phyloP scores from a whole-genome alignment of 1,284 basidiomycete species.

The Neotropicomus parvogracilis region DNA sequence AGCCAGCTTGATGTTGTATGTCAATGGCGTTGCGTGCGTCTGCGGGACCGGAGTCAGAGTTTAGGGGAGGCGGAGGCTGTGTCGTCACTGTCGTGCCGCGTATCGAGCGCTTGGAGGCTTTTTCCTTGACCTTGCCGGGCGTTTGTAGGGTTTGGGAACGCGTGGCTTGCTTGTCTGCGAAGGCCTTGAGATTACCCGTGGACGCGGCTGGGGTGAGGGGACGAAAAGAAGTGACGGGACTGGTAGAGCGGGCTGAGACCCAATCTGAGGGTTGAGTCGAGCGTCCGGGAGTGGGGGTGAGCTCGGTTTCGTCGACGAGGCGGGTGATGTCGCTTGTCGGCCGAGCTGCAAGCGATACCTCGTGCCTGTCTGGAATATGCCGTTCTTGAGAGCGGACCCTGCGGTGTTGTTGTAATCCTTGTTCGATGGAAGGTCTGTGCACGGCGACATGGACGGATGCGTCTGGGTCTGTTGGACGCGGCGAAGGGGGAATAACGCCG shows the following conservation, averaged over 20 bases:
- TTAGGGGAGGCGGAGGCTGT: conserved; percentile 32
- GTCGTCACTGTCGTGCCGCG: conserved; percentile 21
- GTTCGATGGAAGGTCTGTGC: conserved; percentile 19
- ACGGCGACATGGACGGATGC: conserved; percentile 3
- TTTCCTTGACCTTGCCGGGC: conserved; percentile 12
- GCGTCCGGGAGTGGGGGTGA: conserved; percentile 28
- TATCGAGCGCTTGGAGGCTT: conserved; percentile 28
- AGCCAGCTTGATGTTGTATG: conserved; percentile 16
- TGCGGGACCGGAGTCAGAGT: conserved; percentile 13
- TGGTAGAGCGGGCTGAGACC: conserved; percentile 20
- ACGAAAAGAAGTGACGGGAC: conserved; percentile 19
- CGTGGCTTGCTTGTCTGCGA: conserved; percentile 22
- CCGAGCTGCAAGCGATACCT: conserved; percentile 35
- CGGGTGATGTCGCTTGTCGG: conserved; percentile 21
- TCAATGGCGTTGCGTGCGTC: conserved; percentile 14
- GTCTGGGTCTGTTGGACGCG: conserved; percentile 21
- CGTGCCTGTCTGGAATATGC: conserved; percentile 30
- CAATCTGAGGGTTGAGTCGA: conserved; percentile 21
- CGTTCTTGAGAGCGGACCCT: conserved; percentile 33
- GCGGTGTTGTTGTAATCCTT: conserved; percentile 27
- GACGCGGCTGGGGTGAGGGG: conserved; percentile 38
- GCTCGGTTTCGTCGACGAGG: conserved; percentile 25
- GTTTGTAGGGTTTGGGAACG: conserved; percentile 4
- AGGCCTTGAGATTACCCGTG: conserved; percentile 38
- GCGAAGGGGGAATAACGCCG: conserved; percentile 31